Evolutionary conservation across 2,329 filamentous ascomycete species (phyloP), one percentile per base, ranked within the genome.

Genomic region (Penicillium verrucosum): DNA sequence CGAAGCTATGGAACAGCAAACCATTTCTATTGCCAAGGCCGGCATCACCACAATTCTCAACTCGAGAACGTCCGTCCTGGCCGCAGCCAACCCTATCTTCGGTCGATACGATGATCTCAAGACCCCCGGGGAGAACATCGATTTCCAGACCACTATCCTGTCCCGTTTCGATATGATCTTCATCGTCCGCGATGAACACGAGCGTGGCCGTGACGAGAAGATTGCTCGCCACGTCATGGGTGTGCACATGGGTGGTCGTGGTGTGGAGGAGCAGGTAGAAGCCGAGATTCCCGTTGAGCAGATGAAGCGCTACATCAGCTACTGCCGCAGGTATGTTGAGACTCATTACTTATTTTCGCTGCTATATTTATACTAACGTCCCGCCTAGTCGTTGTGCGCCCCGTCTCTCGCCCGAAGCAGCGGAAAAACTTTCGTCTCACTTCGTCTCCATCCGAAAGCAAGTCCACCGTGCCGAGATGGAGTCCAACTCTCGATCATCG

Each of bases 161-260:
- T 97, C 93, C 2, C 90, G 94, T 83, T 99, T 99, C 73, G 94
- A 99, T 75, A 97, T 99, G 90, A 97, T 99, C 64, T 99, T 97
- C 80, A 97, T 99, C 64, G 93, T 99, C 60, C 90, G 90, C 66
- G 94, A 99, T 73, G 92, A 96, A 60, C 94, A 99, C 73, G 90
- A 93, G 60, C 85, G 90, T 43, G 88, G 85, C 56, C 90, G 93
- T 68, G 94, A 99, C 70, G 91, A 97, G 78, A 87, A 83, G 4
- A 97, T 99, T 69, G 94, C 94, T 12, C 93, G 88, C 71, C 94
- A 99, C 83, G 93, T 99, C 70, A 96, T 99, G 87, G 87, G 89
- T 44, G 92, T 99, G 62, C 93, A 97, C 68, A 97, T 97, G 90
- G 91, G 92, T 57, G 89, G 90, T 14, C 86, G 89, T 51, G 89